These are phyloP conservation scores for Waltergamsia citrina DNA, from an alignment of 2,329 filamentous ascomycete species.

Conservation along the genomic window DNA sequence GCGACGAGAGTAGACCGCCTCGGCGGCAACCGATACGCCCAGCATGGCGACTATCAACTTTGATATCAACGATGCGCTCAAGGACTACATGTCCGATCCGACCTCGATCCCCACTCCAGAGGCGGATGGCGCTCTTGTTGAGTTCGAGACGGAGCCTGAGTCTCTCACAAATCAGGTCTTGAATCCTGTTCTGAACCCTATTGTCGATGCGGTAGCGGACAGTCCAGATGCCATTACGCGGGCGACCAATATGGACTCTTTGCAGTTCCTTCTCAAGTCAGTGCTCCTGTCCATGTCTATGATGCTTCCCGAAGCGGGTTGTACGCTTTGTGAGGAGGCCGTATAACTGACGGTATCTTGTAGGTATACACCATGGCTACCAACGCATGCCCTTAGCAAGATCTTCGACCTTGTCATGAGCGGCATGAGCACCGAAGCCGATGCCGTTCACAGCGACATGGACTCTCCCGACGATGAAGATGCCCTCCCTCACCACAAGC, in stretches of 20 bases:
- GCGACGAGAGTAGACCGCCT: too few relatives aligned
- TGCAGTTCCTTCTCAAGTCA: constrained; percentile 96
- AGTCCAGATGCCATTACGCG: constrained; percentile 81
- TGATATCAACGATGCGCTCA: constrained; percentile 93
- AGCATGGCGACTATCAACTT: constrained; percentile 72
- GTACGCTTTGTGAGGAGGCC: too few relatives aligned
- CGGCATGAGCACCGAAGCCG: constrained; percentile 75
- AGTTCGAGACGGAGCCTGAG: constrained; percentile 90
- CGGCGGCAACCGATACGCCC: constrained; percentile 15
- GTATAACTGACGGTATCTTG: too few relatives aligned
- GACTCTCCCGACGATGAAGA: constrained; percentile 85
- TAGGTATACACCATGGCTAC: constrained; percentile 75
- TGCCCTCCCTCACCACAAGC: constrained; percentile 76
- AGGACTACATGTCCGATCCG: constrained; percentile 93
- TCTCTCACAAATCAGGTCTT: constrained; percentile 68
- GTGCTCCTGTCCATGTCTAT: constrained; percentile 28
- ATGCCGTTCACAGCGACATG: constrained; percentile 75
- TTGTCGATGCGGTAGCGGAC: constrained; percentile 85
- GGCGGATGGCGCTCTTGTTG: constrained; percentile 71
- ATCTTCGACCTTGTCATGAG: constrained; percentile 85
- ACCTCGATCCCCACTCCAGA: constrained; percentile 74
- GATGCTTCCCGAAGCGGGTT: too few relatives aligned
- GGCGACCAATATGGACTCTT: constrained; percentile 74
- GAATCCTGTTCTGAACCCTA: constrained; percentile 80
- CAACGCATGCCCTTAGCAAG: constrained; percentile 79